A percentile compares a stretch with the other conserved stretches of the same genome.
Evolutionary conservation across 2,329 filamentous ascomycete genomes (phyloP).

Genomic region (Ophiocordyceps camponoti-leonardi): DNA sequence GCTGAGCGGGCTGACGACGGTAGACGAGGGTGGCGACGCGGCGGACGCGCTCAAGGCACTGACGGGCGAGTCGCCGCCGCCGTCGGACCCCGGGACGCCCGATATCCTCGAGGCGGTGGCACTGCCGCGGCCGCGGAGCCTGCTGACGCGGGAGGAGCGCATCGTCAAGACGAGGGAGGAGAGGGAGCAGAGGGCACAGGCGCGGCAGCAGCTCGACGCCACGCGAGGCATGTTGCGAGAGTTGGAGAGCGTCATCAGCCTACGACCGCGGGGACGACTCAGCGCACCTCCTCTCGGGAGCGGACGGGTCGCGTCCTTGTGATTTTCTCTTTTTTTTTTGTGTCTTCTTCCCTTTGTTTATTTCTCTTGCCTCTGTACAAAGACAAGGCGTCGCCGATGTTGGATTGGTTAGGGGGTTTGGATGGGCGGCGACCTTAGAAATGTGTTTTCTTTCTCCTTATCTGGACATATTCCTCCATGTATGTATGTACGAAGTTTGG

Average conservation of each 20-base stretch:
- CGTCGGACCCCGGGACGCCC: slow-evolving; percentile 47
- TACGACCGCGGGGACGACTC: slow-evolving; percentile 22
- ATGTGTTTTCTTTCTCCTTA: neutral
- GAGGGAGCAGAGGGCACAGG: slow-evolving; percentile 52
- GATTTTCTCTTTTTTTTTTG: slow-evolving; percentile 6
- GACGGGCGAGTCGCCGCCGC: slow-evolving; percentile 48
- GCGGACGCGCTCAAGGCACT: slow-evolving; percentile 57
- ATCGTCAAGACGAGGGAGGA: slow-evolving; percentile 81
- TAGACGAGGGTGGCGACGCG: slow-evolving; percentile 29
- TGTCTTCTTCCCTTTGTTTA: neutral
- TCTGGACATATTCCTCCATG: neutral
- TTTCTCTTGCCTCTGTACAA: neutral
- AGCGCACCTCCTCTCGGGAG: slow-evolving; percentile 15
- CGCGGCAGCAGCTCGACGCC: slow-evolving; percentile 60
- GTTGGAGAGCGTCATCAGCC: slow-evolving; percentile 71
- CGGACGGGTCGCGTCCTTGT: slow-evolving; percentile 26
- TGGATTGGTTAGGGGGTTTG: too few relatives aligned
- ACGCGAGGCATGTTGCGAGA: slow-evolving; percentile 84
- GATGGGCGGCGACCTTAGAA: too few relatives aligned
- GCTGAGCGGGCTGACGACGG: slow-evolving; percentile 49
- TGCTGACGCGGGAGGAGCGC: slow-evolving; percentile 70
- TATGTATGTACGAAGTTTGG: neutral
- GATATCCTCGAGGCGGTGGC: slow-evolving; percentile 89
- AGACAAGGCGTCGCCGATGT: neutral
- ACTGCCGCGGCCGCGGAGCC: slow-evolving; percentile 47